These are phyloP conservation scores for Mycena olivaceomarginata DNA, from an alignment of 768 basidiomycete genomes.

Conservation along the genomic window DNA sequence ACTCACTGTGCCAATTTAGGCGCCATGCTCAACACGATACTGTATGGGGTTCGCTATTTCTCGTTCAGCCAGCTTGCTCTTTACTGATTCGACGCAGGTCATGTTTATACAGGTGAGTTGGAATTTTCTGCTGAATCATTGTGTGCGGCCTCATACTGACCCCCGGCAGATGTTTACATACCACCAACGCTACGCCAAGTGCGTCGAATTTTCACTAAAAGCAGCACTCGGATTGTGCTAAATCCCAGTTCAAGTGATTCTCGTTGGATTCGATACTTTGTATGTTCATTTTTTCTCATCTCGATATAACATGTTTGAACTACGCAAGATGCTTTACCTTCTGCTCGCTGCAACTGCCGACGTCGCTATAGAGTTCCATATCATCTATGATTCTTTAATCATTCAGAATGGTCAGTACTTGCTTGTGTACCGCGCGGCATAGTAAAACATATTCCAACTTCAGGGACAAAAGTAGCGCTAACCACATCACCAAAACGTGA, in stretches of 20 bases:
- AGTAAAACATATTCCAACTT: too few species aligned
- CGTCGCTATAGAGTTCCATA: conserved; percentile 27
- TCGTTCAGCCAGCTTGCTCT: not conserved
- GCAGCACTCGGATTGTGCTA: not conserved
- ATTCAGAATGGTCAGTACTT: conserved; percentile 25
- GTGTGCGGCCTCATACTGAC: not conserved
- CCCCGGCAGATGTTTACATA: conserved; percentile 20
- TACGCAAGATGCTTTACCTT: conserved; percentile 31
- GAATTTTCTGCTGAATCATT: not conserved
- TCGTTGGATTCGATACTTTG: conserved; percentile 20
- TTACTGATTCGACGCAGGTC: not conserved
- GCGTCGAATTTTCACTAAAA: not conserved
- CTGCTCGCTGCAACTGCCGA: conserved; percentile 31
- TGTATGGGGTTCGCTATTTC: conserved; percentile 33
- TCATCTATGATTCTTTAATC: conserved; percentile 34
- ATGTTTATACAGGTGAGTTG: conserved; percentile 20
- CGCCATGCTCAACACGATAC: conserved; percentile 28
- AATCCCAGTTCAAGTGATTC: conserved; percentile 4
- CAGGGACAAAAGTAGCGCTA: not conserved
- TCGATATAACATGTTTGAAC: not conserved
- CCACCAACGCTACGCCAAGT: conserved; percentile 20
- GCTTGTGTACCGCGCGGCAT: too few species aligned
- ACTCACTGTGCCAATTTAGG: conserved; percentile 11
- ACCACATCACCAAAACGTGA: conserved; percentile 17
- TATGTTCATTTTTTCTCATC: not conserved